Conservation (phyloP, 2,329 filamentous ascomycete genomes). For the Penicillium sp. region DNA sequence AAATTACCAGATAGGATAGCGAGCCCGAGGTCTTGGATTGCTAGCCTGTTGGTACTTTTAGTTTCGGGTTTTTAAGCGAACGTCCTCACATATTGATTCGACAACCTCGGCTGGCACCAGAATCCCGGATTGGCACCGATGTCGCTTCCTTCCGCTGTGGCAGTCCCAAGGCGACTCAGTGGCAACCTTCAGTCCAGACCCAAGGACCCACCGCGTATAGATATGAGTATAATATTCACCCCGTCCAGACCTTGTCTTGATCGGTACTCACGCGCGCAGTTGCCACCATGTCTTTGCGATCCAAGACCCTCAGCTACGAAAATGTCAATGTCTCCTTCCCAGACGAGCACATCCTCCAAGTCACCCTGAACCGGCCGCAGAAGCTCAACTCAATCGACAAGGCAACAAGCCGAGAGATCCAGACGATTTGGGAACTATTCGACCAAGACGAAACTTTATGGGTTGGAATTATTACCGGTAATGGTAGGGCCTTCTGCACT, state of each 20-base stretch:
- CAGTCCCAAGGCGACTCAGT: background rate
- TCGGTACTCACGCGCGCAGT: background rate
- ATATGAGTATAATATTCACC: background rate
- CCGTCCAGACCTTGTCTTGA: background rate
- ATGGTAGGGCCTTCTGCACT: constrained; percentile 68
- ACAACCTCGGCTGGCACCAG: background rate
- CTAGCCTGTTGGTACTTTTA: background rate
- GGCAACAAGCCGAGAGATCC: constrained; percentile 48
- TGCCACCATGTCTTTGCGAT: constrained; percentile 30
- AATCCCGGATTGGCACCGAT: background rate
- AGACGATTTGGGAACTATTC: constrained; percentile 61
- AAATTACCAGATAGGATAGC: background rate
- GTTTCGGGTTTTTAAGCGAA: background rate
- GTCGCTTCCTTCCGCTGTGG: background rate
- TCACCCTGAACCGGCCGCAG: constrained; percentile 47
- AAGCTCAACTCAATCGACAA: constrained; percentile 49
- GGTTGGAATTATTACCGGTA: constrained; percentile 67
- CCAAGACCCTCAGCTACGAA: constrained; percentile 16
- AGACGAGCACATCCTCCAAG: constrained; percentile 45
- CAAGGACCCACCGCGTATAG: background rate
- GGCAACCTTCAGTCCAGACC: background rate
- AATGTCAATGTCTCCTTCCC: constrained; percentile 43
- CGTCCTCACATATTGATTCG: background rate
- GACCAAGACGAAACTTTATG: constrained; percentile 65
- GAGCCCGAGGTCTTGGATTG: background rate